Evolutionary conservation across 23 red algal species (phyloP), one percentile per base, ranked within the genome.

Genomic region (Gracilaria vermiculophylla): DNA sequence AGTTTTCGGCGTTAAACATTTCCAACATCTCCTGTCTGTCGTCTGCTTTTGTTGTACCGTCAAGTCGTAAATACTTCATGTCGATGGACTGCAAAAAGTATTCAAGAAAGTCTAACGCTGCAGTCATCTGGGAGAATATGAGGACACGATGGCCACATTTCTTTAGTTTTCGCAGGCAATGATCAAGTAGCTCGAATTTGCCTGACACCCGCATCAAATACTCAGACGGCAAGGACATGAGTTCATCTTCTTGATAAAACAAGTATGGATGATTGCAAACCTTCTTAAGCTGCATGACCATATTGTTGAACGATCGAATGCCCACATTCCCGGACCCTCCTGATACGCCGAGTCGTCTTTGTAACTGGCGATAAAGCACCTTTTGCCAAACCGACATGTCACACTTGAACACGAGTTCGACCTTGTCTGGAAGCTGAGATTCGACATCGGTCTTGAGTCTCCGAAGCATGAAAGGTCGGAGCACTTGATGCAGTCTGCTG

Each of bases 231-330:
- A 98, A 24, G 16, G 92, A 86, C 82, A 78, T 78, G 13, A 98
- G 78, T 34, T 94, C 87, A 31, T 98, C 96, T 25, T 93, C 80
- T n/a, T 83, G 73, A 73, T 98, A 98, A 39, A 98, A 98, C 41
- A 98, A 60, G 35, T 85, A 98, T 17, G 96, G 96, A 57, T 98
- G 96, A 54, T 98, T 98, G 83, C 96, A 98, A 23, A 98, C 85
- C 75, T 98, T 98, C 69, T 94, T 94, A 92, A 98, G 69, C 70
- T 98, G 96, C 96, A 98, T 98, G 29, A 98, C 86, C 37, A 94
- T 88, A 48, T 98, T 98, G 74, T 98, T 98, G 67, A 98, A 98
- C 9, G 89, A 82, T 28, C 91, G 89, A 41, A 87, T 77, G 42
- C 69, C 71, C 10, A 87, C 89, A 81, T 81, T 84, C 4, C 87